Percentiles rank a stretch among this genome's conserved stretches.
Evolutionary conservation across 768 basidiomycete genomes (phyloP).

Genomic region (Suillus plorans): DNA sequence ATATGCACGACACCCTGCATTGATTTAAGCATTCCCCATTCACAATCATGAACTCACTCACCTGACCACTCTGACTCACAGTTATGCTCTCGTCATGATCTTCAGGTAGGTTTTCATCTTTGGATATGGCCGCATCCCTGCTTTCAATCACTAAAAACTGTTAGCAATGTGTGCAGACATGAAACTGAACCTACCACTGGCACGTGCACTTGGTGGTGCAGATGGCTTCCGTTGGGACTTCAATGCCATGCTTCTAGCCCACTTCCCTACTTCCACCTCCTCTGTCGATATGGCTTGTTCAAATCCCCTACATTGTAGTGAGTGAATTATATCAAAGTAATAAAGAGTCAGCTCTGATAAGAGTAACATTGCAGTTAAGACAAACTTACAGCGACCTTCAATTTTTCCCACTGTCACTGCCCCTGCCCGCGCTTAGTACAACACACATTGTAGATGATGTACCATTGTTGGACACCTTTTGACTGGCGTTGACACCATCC

Average conservation of each 20-base stretch:
- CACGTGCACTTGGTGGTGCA: neutral
- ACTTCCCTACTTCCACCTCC: neutral
- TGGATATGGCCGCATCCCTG: neutral
- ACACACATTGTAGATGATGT: neutral
- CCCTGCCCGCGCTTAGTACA: neutral
- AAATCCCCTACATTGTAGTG: neutral
- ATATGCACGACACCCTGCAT: neutral
- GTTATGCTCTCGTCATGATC: neutral
- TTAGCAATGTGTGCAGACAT: neutral
- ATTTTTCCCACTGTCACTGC: neutral
- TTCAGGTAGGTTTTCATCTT: neutral
- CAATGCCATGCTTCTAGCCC: neutral
- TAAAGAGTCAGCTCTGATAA: neutral
- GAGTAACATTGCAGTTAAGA: neutral
- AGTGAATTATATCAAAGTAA: neutral
- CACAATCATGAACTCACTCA: neutral
- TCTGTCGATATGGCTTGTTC: neutral
- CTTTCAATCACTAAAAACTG: neutral
- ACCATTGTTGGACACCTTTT: neutral
- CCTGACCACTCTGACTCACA: neutral
- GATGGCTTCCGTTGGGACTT: neutral
- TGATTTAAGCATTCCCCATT: neutral
- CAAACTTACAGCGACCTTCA: neutral
- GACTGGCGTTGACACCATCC: neutral
- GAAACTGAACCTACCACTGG: neutral